These are phyloP conservation scores for Amesomyces nigricolor DNA, from an alignment of 2,329 filamentous ascomycete species.

Conservation along the genomic window DNA sequence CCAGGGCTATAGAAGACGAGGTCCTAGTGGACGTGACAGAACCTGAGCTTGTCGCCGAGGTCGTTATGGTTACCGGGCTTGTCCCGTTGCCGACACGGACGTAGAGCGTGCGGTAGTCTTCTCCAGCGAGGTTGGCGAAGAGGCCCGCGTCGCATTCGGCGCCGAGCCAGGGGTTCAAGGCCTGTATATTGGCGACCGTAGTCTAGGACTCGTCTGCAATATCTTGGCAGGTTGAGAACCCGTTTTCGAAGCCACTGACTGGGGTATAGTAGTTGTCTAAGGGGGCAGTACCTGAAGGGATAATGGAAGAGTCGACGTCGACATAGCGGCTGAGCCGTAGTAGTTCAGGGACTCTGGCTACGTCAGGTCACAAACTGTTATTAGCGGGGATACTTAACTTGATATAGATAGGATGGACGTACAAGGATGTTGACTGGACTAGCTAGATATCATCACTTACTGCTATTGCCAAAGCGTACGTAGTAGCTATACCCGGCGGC, in stretches of 20 bases:
- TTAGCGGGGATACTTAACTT: not conserved
- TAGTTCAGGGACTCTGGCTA: not conserved
- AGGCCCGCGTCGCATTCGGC: not conserved
- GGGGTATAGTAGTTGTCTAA: not conserved
- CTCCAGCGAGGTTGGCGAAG: not conserved
- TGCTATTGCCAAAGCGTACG: not conserved
- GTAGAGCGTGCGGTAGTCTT: not conserved
- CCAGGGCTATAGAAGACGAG: not conserved
- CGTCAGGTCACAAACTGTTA: not conserved
- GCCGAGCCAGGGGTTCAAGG: not conserved
- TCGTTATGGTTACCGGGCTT: not conserved
- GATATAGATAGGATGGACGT: too few relatives aligned
- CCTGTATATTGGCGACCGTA: not conserved
- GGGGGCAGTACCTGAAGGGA: not conserved
- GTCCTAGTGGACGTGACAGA: not conserved
- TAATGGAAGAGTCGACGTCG: not conserved
- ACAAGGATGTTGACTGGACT: not conserved
- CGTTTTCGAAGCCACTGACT: not conserved
- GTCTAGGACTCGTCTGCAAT: not conserved
- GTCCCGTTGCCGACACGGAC: not conserved
- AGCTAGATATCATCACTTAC: not conserved
- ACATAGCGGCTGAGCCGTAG: not conserved
- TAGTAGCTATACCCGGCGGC: slow-evolving; percentile 1
- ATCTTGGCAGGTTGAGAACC: not conserved
- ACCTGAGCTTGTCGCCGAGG: not conserved